phyloP scores from a whole-genome alignment of 495 filamentous ascomycete species.

The Pseudotulostoma volvatum region DNA sequence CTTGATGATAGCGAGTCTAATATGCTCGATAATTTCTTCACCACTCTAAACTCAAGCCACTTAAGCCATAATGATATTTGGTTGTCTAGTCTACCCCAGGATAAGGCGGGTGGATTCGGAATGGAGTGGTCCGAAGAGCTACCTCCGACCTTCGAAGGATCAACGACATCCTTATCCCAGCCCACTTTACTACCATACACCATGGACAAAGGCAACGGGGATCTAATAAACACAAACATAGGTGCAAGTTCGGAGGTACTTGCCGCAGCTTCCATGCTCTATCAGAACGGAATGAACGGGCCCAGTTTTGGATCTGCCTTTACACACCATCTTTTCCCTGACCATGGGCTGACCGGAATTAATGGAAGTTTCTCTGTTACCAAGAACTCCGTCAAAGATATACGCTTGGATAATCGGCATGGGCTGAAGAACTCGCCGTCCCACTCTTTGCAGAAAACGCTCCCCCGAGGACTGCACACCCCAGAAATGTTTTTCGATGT shows the following conservation, averaged over 20 bases:
- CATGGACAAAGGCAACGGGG: conserved; percentile 10
- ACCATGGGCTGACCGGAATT: conserved; percentile 10
- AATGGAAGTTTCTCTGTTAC: conserved; percentile 10
- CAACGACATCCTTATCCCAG: conserved; percentile 43
- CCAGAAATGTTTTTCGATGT: conserved; percentile 31
- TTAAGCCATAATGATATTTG: conserved; percentile 33
- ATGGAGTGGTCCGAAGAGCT: conserved; percentile 39
- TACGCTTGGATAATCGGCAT: conserved; percentile 5
- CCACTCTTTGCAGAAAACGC: conserved; percentile 8
- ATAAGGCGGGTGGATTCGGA: conserved; percentile 28
- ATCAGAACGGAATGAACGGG: conserved; percentile 20
- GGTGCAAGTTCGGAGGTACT: conserved; percentile 29
- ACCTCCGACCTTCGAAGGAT: conserved; percentile 43
- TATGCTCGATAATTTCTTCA: conserved; percentile 47
- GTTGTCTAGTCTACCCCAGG: conserved; percentile 19
- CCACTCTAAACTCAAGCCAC: conserved; percentile 38
- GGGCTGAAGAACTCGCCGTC: conserved; percentile 4
- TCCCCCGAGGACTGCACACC: conserved; percentile 22
- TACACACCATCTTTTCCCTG: conserved; percentile 16
- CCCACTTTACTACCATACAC: conserved; percentile 18
- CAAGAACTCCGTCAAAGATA: conserved; percentile 9
- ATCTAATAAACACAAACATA: conserved; percentile 2
- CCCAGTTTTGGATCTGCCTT: conserved; percentile 16
- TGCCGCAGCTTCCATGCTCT: conserved; percentile 33
- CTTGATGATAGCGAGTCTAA: conserved; percentile 45